Conservation (phyloP, 2,329 filamentous ascomycete species). For the Colletotrichum cuscutae region DNA sequence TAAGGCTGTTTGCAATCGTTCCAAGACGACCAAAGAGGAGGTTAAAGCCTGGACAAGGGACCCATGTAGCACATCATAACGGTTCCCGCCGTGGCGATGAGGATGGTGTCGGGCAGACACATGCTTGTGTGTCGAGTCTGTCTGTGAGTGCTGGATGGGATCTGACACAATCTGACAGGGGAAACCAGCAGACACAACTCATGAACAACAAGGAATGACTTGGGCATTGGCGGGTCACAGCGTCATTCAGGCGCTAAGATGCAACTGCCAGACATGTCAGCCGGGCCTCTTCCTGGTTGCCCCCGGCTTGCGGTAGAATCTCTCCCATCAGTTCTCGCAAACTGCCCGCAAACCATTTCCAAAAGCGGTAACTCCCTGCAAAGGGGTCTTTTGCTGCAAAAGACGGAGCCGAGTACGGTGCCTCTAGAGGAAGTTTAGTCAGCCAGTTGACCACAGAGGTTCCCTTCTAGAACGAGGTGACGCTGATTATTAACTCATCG, state of each 20-base stretch:
- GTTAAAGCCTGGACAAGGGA: neutral
- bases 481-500: neutral
- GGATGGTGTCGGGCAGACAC: neutral
- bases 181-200: neutral
- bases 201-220: neutral
- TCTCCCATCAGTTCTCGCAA: neutral
- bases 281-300: neutral
- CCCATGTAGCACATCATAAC: slow-evolving; percentile 1
- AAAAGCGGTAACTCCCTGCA: slow-evolving; percentile 11
- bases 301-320: neutral
- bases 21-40: neutral
- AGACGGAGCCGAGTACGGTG: neutral
- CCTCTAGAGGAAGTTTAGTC: neutral
- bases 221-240: neutral
- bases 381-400: neutral
- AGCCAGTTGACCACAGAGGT: neutral
- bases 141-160: neutral
- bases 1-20: slow-evolving; percentile 6
- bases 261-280: neutral
- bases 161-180: slow-evolving; percentile 25
- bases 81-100: neutral
- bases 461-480: neutral
- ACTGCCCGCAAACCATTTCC: slow-evolving; percentile 18
- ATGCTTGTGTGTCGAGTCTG: neutral
- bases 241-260: neutral